Conservation (phyloP, 78 protist genomes). For the Guillardia theta region DNA sequence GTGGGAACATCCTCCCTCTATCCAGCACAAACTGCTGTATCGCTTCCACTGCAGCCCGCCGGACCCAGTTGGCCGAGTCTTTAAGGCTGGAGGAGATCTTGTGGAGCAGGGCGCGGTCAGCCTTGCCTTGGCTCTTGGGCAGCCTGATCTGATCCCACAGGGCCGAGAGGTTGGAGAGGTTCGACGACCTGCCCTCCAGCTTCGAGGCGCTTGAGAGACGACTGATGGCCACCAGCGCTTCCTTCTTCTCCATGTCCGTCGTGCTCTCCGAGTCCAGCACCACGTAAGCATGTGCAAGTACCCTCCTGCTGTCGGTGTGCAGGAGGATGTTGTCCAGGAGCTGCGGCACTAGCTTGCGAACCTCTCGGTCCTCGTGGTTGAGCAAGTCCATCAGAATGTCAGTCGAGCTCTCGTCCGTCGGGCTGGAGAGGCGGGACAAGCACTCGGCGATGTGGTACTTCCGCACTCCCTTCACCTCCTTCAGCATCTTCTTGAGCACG, state of each 20-base stretch:
- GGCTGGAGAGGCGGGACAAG: neutral
- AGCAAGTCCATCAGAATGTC: neutral
- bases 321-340: neutral
- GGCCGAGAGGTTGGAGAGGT: neutral
- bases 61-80: neutral
- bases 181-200: neutral
- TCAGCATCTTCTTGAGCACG: neutral
- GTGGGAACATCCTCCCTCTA: too few species aligned
- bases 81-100: neutral
- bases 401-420: neutral
- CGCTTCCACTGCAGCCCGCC: neutral
- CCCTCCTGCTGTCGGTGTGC: neutral
- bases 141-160: neutral
- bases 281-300: neutral
- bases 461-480: too few species aligned
- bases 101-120: neutral
- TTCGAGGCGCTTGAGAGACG: neutral
- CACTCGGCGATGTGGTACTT: neutral
- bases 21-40: too few species aligned
- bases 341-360: neutral
- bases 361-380: neutral
- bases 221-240: neutral
- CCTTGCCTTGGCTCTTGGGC: neutral
- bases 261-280: neutral
- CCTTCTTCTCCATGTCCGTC: neutral